Conservation (phyloP, 1,139 yeast genomes). For the Nakaseomyces bracarensis region DNA sequence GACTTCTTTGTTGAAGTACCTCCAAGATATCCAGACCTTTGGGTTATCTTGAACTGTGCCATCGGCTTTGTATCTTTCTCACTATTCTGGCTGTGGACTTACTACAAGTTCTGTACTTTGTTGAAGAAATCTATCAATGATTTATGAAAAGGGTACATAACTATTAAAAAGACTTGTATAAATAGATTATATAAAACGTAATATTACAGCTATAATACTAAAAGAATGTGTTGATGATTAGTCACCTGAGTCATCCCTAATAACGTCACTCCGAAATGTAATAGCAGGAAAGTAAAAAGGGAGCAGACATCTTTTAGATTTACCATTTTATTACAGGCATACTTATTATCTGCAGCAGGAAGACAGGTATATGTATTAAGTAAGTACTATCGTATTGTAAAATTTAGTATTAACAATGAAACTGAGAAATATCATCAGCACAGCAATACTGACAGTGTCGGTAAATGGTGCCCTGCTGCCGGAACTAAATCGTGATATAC, state of each 20-base stretch:
- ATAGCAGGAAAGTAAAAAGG: background rate
- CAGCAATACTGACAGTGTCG: background rate
- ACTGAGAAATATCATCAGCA: too few relatives aligned
- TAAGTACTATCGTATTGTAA: too few relatives aligned
- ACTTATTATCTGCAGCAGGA: too few relatives aligned
- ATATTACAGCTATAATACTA: background rate
- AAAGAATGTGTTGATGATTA: background rate
- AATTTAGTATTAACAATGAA: too few relatives aligned
- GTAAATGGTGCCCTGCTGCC: background rate
- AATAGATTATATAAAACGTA: too few relatives aligned
- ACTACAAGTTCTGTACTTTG: conserved; percentile 41
- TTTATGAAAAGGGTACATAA: conserved; percentile 11
- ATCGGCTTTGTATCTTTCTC: conserved; percentile 70
- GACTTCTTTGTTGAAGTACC: conserved; percentile 53
- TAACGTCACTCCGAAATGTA: background rate
- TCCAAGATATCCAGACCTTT: conserved; percentile 63
- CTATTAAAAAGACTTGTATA: background rate
- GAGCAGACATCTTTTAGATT: too few relatives aligned
- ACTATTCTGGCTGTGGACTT: conserved; percentile 71
- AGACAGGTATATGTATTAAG: too few relatives aligned
- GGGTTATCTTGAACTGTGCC: conserved; percentile 69
- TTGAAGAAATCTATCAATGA: conserved; percentile 25
- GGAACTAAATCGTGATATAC: background rate
- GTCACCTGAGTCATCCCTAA: conserved; percentile 5
- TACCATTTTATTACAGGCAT: too few relatives aligned